These are phyloP conservation scores for Cetradonia linearis DNA, from an alignment of 495 filamentous ascomycete species.

Conservation along the genomic window DNA sequence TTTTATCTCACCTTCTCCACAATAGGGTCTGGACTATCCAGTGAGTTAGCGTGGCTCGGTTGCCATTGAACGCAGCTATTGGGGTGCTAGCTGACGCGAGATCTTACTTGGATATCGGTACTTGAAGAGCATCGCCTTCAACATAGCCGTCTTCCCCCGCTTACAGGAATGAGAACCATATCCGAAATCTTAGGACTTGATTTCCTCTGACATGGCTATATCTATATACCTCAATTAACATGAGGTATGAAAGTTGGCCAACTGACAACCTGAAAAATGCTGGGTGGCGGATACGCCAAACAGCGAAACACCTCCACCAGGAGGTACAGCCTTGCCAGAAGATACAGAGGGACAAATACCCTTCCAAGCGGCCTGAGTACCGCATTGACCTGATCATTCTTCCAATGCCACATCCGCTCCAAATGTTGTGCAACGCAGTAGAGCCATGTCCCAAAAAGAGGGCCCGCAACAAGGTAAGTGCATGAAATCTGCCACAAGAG, in stretches of 20 bases:
- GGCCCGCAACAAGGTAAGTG: neutral
- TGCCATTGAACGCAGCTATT: no score
- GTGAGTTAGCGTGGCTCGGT: no score
- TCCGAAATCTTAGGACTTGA: no score
- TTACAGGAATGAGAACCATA: no score
- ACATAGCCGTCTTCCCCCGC: no score
- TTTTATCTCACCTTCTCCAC: no score
- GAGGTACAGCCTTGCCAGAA: constrained; percentile 23
- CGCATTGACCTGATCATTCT: neutral
- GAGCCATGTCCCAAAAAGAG: neutral
- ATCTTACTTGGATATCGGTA: no score
- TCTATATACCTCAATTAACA: constrained; percentile 10
- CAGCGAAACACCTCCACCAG: constrained; percentile 27
- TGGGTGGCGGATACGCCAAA: constrained; percentile 23
- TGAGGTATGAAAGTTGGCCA: constrained; percentile 18
- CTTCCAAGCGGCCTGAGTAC: neutral
- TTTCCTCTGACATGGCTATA: no score
- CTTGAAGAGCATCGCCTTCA: no score
- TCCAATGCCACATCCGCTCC: neutral
- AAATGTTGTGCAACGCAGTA: constrained; percentile 8
- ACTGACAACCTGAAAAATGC: constrained; percentile 18
- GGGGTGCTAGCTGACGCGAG: no score
- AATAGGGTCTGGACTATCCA: no score
- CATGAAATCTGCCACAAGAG: constrained; percentile 16
- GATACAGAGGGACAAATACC: constrained; percentile 11